Evolutionary conservation across 805 yeast genomes (phyloP).

Genomic region (Blastobotrys americana): DNA sequence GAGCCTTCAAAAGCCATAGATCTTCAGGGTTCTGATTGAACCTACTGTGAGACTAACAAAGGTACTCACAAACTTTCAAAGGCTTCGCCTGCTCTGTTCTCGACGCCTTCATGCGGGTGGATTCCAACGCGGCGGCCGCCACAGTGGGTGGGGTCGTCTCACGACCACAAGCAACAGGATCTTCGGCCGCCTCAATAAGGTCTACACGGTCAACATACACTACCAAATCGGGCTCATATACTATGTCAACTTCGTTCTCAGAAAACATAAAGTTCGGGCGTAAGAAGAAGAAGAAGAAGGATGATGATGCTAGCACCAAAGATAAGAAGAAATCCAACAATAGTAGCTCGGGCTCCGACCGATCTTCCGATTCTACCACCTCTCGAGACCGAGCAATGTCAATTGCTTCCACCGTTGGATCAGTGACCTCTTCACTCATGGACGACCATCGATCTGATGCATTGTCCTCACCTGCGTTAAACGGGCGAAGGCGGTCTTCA

Average conservation of each 20-base stretch:
- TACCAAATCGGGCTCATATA: not conserved
- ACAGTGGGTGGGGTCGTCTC: slow-evolving; percentile 5
- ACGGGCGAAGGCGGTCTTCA: too few species aligned
- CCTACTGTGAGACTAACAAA: too few species aligned
- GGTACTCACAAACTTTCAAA: too few species aligned
- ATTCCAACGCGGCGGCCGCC: slow-evolving; percentile 2
- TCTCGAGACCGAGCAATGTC: not conserved
- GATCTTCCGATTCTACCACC: too few species aligned
- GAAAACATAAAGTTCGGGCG: slow-evolving; percentile 4
- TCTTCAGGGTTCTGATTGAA: too few species aligned
- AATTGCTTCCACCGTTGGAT: not conserved
- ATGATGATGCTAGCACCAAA: not conserved
- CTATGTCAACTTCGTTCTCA: slow-evolving; percentile 6
- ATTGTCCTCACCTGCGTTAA: not conserved
- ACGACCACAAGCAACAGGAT: not conserved
- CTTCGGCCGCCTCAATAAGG: slow-evolving; percentile 1
- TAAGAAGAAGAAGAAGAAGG: slow-evolving; percentile 1
- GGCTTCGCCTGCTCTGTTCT: too few species aligned
- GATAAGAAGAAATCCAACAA: not conserved
- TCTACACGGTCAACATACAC: not conserved
- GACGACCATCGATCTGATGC: too few species aligned
- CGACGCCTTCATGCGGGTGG: not conserved
- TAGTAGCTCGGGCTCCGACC: not conserved
- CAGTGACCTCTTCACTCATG: not conserved
- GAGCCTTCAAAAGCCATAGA: too few species aligned